Conservation (phyloP, 2,329 filamentous ascomycete species). For the Penicillium sp. region DNA sequence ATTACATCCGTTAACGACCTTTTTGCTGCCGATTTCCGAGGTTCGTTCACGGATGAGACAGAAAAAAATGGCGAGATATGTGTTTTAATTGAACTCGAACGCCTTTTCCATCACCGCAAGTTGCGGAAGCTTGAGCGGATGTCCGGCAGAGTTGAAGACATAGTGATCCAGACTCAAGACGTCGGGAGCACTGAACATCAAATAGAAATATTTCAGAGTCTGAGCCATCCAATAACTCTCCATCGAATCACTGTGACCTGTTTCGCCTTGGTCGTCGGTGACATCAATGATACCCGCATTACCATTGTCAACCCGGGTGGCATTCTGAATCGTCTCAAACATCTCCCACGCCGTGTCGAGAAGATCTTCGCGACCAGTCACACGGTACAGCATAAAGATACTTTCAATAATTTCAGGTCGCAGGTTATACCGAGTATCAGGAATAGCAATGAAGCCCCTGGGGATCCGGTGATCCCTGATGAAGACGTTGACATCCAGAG, state of each 20-base stretch:
- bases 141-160: conserved; percentile 52
- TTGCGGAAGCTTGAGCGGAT: conserved; percentile 47
- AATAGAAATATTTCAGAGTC: conserved; percentile 88
- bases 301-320: conserved; percentile 64
- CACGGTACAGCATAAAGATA: conserved; percentile 86
- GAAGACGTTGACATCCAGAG: conserved; percentile 11
- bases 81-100: not conserved
- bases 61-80: not conserved
- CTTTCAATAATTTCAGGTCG: conserved; percentile 85
- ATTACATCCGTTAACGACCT: not conserved
- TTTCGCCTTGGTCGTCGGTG: conserved; percentile 11
- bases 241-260: conserved; percentile 62
- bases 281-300: conserved; percentile 54
- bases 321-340: conserved; percentile 69
- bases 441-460: conserved; percentile 15
- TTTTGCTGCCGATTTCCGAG: not conserved
- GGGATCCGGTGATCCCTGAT: conserved; percentile 17
- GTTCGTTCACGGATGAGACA: not conserved
- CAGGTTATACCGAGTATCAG: conserved; percentile 17
- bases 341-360: conserved; percentile 84
- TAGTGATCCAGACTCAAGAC: conserved; percentile 63
- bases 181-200: conserved; percentile 71
- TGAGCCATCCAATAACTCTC: conserved; percentile 90
- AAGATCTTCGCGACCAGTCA: conserved; percentile 73
- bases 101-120: not conserved